Evolutionary conservation across 140 eudicot genomes (phyloP).

Genomic region (Flaveria floridana): DNA sequence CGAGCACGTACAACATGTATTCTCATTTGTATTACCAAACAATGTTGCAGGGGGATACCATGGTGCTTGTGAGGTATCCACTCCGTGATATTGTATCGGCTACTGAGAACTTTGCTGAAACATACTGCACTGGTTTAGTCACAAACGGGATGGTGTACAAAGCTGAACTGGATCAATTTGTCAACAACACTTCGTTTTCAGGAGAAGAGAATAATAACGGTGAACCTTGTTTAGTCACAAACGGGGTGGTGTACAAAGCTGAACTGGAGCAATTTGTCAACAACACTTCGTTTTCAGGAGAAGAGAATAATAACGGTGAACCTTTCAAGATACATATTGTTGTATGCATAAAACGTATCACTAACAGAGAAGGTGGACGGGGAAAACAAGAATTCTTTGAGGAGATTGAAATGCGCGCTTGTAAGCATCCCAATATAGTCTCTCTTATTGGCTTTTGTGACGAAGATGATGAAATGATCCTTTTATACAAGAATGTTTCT

Average conservation of each 20-base stretch:
- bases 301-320: neutral
- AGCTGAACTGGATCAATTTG: neutral
- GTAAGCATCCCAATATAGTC: neutral
- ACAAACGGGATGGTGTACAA: neutral
- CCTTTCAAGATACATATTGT: neutral
- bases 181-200: neutral
- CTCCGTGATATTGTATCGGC: neutral
- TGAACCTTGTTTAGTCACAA: neutral
- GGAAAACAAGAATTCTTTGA: neutral
- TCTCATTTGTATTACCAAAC: neutral
- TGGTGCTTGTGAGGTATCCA: neutral
- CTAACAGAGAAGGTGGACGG: neutral
- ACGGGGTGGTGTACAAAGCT: neutral
- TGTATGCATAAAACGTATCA: neutral
- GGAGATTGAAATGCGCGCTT: neutral
- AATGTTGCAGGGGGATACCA: slow-evolving; percentile 13
- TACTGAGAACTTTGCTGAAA: neutral
- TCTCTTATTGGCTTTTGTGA: slow-evolving; percentile 13
- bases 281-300: neutral
- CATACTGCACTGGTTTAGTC: neutral
- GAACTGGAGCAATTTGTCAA: neutral
- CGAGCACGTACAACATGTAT: neutral
- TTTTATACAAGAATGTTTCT: neutral
- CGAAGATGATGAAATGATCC: slow-evolving; percentile 6
- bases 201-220: neutral